Percentiles rank a stretch among this genome's conserved stretches.
Evolutionary conservation across 345 rosid genomes (phyloP).

Genomic region (Syzygium aromaticum): DNA sequence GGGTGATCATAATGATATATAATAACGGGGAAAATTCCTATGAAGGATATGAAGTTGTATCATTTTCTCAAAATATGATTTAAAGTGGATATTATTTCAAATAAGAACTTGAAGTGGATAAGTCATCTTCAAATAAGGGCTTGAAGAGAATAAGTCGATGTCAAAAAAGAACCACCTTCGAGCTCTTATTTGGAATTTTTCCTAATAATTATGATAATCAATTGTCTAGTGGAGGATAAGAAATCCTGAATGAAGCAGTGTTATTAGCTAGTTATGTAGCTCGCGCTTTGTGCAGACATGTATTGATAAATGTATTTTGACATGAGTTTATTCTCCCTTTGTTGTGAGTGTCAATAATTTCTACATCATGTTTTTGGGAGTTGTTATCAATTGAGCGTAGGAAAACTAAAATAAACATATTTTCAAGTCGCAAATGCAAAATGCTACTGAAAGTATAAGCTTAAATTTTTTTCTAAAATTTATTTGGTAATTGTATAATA

Average conservation of each 20-base stretch:
- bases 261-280: background rate
- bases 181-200: no score
- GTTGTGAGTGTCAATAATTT: background rate
- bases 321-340: background rate
- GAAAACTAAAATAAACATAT: rapidly evolving
- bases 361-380: background rate
- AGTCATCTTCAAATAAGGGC: no score
- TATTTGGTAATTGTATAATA: background rate
- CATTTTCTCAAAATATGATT: no score
- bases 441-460: background rate
- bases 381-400: background rate
- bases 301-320: background rate
- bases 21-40: no score
- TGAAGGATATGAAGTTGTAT: no score
- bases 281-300: background rate
- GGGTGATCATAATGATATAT: no score
- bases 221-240: background rate
- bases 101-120: no score
- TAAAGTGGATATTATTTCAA: no score
- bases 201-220: background rate
- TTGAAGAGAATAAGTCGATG: no score
- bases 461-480: background rate
- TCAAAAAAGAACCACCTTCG: no score
- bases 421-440: background rate
- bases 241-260: background rate